Base-by-base conservation (phyloP, 2,329 filamentous ascomycete species). In the Emergomyces africanus region DNA sequence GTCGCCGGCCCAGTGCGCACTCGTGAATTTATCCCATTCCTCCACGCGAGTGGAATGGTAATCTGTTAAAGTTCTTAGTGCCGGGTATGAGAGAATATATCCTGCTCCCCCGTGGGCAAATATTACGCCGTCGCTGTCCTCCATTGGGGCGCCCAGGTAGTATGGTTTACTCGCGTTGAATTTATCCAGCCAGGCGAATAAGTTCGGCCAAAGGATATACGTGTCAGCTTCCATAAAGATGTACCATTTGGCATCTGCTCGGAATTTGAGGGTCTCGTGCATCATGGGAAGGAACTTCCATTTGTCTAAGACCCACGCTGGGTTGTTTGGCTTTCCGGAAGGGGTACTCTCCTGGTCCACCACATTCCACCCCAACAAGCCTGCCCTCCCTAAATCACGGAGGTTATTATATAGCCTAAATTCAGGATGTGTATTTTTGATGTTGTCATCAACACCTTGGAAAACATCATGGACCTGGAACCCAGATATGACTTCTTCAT, bases 171-270 rank as follows among this genome's bases (percentile, higher is more conserved):
- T 68, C 2, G 77, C 63, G 65, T 84, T 77, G 62, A 80, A 77
- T 25, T 75, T 71, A 20, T 72, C 70, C 25, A 84, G 72, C 79
- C 80, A 84, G 28, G 74, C 69, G 18, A 82, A 65, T 46, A 83
- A 64, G 37, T 80, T 81, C 39, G 75, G 70, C 73, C 81, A 81
- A 10, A 81, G 71, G 46, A 83, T 67, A 63, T 81, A 83, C 0
- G 81, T 83, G 65, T 84, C 82, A 0, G 79, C 77, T 63, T 83
- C 81, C 53, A 82, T 77, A 66, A 84, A 84, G 59, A 82, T 71
- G 61, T 77, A 84, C 81, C 81, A 84, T 58, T 78, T 79, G 50
- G 78, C 77, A 30, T 80, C 69, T 1, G 77, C 77, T 42, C 71
- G 70, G 61, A 73, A 62, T 25, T 67, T 66, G 48, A 77, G 72